A percentile compares a stretch with the other conserved stretches of the same genome.
Conservation (phyloP, 2,329 filamentous ascomycete genomes). For the Microdochium paspali region DNA sequence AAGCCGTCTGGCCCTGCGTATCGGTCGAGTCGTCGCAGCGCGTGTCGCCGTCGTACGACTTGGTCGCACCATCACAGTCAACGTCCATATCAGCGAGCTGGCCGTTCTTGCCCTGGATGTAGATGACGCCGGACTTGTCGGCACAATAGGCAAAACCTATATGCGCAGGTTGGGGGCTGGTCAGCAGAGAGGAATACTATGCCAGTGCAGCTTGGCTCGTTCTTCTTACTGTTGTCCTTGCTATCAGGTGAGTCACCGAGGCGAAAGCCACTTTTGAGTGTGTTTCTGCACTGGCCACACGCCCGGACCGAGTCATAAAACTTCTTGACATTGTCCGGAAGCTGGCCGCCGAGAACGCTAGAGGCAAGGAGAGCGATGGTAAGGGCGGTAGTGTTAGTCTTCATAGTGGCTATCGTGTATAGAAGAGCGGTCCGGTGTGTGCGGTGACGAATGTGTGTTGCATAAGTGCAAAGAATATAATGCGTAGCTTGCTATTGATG, state of each 20-base stretch:
- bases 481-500: too few species aligned
- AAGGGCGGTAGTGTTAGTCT: neutral
- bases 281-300: conserved; percentile 25
- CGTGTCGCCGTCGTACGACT: conserved; percentile 19
- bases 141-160: conserved; percentile 29
- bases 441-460: too few species aligned
- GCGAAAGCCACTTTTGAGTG: conserved; percentile 26
- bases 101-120: conserved; percentile 28
- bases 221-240: conserved; percentile 22
- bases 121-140: conserved; percentile 31
- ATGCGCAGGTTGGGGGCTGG: neutral
- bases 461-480: too few species aligned
- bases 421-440: too few species aligned
- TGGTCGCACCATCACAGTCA: conserved; percentile 45
- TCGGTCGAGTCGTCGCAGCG: conserved; percentile 32
- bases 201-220: neutral
- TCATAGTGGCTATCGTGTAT: too few species aligned
- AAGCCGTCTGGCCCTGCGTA: conserved; percentile 32
- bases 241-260: conserved; percentile 22
- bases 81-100: conserved; percentile 46
- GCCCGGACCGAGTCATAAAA: conserved; percentile 30
- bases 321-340: conserved; percentile 29
- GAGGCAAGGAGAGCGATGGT: neutral
- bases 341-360: neutral
- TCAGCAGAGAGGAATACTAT: neutral